phyloP scores from a whole-genome alignment of 768 basidiomycete species.

The Kwoniella mangroviensis region DNA sequence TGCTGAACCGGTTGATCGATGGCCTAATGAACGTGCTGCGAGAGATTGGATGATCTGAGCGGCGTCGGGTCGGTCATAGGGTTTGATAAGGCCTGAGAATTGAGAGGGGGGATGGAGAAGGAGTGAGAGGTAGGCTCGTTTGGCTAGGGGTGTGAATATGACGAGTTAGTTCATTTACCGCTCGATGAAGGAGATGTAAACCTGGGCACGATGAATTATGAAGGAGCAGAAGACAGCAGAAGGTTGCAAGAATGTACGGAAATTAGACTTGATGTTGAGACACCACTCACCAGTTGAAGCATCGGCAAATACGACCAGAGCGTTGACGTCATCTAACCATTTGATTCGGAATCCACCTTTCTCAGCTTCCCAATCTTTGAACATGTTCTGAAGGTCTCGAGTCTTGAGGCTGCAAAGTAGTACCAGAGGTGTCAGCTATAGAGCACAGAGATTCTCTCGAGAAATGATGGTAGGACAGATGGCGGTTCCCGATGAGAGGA shows the following conservation, averaged over 20 bases:
- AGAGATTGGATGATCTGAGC: slow-evolving; percentile 63
- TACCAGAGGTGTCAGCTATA: slow-evolving; percentile 1
- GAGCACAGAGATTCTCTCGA: too few relatives aligned
- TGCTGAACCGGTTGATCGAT: slow-evolving; percentile 39
- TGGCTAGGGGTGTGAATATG: slow-evolving; percentile 65
- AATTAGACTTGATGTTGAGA: too few relatives aligned
- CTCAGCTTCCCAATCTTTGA: slow-evolving; percentile 82
- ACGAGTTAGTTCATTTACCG: neutral
- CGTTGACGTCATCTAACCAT: slow-evolving; percentile 96
- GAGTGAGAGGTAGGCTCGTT: slow-evolving; percentile 90
- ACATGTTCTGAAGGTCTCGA: slow-evolving; percentile 89
- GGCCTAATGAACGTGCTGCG: slow-evolving; percentile 56
- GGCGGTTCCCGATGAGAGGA: too few relatives aligned
- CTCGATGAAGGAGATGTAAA: neutral
- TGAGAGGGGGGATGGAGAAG: slow-evolving; percentile 73
- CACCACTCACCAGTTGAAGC: slow-evolving; percentile 76
- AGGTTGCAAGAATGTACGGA: too few relatives aligned
- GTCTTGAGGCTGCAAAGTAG: slow-evolving; percentile 71
- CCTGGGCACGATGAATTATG: too few relatives aligned
- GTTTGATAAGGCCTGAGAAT: slow-evolving; percentile 65
- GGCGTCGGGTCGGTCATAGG: slow-evolving; percentile 94
- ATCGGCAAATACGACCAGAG: slow-evolving; percentile 92
- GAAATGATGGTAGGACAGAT: too few relatives aligned
- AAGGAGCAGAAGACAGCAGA: too few relatives aligned
- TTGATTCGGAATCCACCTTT: slow-evolving; percentile 98